Percentiles rank a stretch among this genome's conserved stretches.
Evolutionary conservation across 345 rosid species (phyloP).

Genomic region (Balakata baccata): DNA sequence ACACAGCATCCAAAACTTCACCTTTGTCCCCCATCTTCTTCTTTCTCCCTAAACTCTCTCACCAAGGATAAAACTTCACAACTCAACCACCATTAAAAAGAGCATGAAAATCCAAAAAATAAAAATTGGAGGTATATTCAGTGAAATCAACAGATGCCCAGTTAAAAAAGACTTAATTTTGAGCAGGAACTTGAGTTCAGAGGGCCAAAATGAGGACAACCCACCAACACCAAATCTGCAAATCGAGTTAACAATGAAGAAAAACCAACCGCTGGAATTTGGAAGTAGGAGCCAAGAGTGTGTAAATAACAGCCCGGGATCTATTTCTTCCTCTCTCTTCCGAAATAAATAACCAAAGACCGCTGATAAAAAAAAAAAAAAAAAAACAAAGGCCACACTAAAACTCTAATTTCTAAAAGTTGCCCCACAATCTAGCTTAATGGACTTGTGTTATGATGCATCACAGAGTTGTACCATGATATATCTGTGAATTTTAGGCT

Average conservation of each 20-base stretch:
- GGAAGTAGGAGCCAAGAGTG: constrained; percentile 26
- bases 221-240: constrained; percentile 42
- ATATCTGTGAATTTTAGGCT: neutral
- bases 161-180: constrained; percentile 19
- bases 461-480: neutral
- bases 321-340: neutral
- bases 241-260: constrained; percentile 16
- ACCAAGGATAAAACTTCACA: constrained; percentile 10
- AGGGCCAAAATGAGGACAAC: constrained; percentile 29
- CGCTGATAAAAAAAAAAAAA: too few species aligned
- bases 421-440: neutral
- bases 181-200: neutral
- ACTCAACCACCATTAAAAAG: constrained; percentile 7
- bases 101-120: neutral
- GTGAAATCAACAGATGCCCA: constrained; percentile 10
- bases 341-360: neutral
- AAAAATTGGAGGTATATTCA: neutral
- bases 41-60: neutral
- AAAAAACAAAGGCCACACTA: constrained; percentile 1
- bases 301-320: constrained; percentile 24
- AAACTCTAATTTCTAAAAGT: neutral
- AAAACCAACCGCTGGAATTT: constrained; percentile 28
- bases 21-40: constrained; percentile 55
- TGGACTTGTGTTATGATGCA: neutral
- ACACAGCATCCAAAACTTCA: constrained; percentile 85